These are phyloP conservation scores for Nematocida minor DNA, from an alignment of 371 early-diverging fungal genomes.

Conservation along the genomic window DNA sequence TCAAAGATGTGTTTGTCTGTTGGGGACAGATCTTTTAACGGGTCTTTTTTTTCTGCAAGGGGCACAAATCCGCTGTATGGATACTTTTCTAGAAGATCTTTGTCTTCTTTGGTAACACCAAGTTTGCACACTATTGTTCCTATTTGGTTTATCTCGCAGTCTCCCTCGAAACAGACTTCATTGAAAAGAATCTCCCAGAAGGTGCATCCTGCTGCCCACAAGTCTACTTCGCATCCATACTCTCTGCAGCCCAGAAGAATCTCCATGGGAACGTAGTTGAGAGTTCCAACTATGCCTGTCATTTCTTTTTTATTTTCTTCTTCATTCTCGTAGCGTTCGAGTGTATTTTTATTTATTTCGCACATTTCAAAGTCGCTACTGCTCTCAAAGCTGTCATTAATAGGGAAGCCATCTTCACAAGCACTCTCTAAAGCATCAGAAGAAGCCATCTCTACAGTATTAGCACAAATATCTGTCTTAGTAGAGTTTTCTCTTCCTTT, in stretches of 20 bases:
- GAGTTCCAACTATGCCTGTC: conserved; percentile 86
- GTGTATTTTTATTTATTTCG: not conserved
- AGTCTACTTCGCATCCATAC: conserved; percentile 82
- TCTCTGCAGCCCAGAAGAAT: conserved; percentile 79
- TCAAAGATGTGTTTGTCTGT: not conserved
- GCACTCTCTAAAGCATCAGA: no score
- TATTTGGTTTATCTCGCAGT: conserved; percentile 93
- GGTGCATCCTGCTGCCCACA: conserved; percentile 96
- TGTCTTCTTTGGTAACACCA: conserved; percentile 82
- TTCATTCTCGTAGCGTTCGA: conserved; percentile 48
- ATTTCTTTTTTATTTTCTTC: conserved; percentile 67
- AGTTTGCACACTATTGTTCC: conserved; percentile 95
- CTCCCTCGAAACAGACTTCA: conserved; percentile 90
- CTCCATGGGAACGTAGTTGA: conserved; percentile 97
- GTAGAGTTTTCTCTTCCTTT: conserved; percentile 15
- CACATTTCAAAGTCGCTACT: not conserved
- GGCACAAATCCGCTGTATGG: conserved; percentile 17
- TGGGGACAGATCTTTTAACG: not conserved
- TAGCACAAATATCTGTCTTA: not conserved
- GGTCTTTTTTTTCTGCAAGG: not conserved
- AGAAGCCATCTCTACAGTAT: not conserved
- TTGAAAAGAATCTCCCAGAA: conserved; percentile 91
- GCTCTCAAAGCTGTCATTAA: not conserved
- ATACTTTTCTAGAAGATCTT: not conserved
- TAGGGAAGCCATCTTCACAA: not conserved